Base-by-base conservation (phyloP, 129 eudicot genomes). In the Artemisia tridentata region DNA sequence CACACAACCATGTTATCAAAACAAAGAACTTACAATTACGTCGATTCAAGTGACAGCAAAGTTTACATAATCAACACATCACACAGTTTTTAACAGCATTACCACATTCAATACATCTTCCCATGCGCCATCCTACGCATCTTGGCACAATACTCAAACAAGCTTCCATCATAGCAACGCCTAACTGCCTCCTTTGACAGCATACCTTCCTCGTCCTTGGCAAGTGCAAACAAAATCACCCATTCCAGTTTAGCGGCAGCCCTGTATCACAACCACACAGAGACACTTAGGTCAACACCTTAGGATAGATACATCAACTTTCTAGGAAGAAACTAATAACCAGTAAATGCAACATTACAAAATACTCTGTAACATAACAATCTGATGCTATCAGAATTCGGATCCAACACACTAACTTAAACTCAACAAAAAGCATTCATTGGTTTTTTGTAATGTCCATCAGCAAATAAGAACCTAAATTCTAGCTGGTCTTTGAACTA, bases 111-210 rank as follows among this genome's bases (percentile, higher is more conserved):
- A 25, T 74, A 68, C 80, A 21, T 72, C 80, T 83, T 83, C 43
- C 62, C 76, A 14, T 75, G 75, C 0, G 78, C 74, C 2, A 47
- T 65, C 75, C 52, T 63, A 47, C 79, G 59, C 78, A 78, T 67
- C 76, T 69, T 83, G 25, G 91, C 88, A 43, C 84, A 86, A 63
- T 83, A 86, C 55, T 86, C 88, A 46, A 86, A 86, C 71, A 86
- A 72, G 71, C 91, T 86, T 18, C 91, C 91, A 27, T 86, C 88
- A 15, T 15, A 86, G 73, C 92, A 86, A 25, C 86, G 80, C 63
- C 88, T 80, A 0, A 75, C 83, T 0, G 92, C 92, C 69, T 86
- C 92, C 69, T 86, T 86, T 8, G 92, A 81, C 51, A 86, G 70
- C 67, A 80, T 80, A 4, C 92, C 92, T 67, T 86, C 84, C 52